Percentiles rank a stretch among this genome's conserved stretches.
phyloP scores from a whole-genome alignment of 352 stramenopile species.

The Globisporangium spiculum region DNA sequence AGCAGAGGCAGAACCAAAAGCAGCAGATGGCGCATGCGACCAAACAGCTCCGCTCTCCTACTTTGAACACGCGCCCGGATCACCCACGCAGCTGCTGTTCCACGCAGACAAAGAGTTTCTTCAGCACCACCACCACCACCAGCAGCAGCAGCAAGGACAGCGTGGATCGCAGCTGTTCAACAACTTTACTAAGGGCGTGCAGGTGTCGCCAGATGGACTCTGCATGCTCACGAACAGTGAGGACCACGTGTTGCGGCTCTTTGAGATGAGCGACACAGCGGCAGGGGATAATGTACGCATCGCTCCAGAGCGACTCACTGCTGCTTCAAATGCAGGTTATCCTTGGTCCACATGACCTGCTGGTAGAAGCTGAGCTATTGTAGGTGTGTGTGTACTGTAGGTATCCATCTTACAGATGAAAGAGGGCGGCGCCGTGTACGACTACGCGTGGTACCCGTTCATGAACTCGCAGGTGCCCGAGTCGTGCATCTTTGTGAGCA shows the following conservation, averaged over 20 bases:
- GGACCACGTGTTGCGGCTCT: conserved; percentile 76
- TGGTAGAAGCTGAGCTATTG: neutral
- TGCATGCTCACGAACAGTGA: conserved; percentile 87
- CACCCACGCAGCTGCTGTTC: neutral
- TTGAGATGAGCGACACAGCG: conserved; percentile 41
- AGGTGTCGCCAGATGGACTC: conserved; percentile 75
- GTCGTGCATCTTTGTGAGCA: conserved; percentile 85
- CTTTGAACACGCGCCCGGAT: neutral
- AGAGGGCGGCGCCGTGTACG: conserved; percentile 83
- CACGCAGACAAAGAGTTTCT: neutral
- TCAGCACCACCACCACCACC: neutral
- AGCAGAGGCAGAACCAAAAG: neutral
- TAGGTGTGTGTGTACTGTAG: neutral
- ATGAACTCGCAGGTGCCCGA: conserved; percentile 75
- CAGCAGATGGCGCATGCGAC: neutral
- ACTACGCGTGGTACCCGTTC: conserved; percentile 87
- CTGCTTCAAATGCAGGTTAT: neutral
- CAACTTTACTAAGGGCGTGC: conserved; percentile 79
- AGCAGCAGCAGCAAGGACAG: neutral
- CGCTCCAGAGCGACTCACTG: too few relatives aligned
- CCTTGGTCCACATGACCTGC: neutral
- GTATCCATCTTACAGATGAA: conserved; percentile 41
- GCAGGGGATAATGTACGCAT: neutral
- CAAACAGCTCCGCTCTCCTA: neutral
- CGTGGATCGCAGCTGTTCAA: conserved; percentile 19